These are phyloP conservation scores for Cnidoscolus chayamansa DNA, from an alignment of 441 rosid species.

Conservation along the genomic window DNA sequence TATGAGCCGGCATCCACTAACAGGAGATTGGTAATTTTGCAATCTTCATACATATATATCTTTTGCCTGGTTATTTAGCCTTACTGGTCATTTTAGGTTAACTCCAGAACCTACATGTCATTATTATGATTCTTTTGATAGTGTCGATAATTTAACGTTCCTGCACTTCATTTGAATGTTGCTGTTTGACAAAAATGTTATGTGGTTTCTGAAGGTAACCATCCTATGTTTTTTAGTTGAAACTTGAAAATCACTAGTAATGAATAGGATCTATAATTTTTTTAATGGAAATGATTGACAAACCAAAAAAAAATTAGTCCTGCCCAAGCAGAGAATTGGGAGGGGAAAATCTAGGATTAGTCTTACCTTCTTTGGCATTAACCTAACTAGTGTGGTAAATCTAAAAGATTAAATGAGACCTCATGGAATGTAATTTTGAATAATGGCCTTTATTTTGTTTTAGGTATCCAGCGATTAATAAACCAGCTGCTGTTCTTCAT, in stretches of 20 bases:
- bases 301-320: neutral
- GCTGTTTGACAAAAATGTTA: constrained; percentile 6
- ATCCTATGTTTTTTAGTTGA: constrained; percentile 2
- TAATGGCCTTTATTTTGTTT: constrained; percentile 8
- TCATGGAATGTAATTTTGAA: neutral
- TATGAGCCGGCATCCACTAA: constrained; percentile 94
- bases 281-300: neutral
- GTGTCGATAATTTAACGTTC: neutral
- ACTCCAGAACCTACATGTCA: neutral
- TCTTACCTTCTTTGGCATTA: neutral
- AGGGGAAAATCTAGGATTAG: neutral
- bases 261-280: neutral
- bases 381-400: neutral
- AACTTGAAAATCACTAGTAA: neutral
- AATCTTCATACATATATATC: constrained; percentile 3
- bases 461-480: constrained; percentile 99
- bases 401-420: neutral
- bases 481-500: constrained; percentile 96
- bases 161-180: neutral
- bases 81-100: constrained; percentile 6
- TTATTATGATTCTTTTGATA: constrained; percentile 1
- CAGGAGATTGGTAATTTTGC: constrained; percentile 84
- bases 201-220: neutral
- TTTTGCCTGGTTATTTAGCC: constrained; percentile 6
- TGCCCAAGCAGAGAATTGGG: neutral